Percentiles rank a stretch among this genome's conserved stretches.
Evolutionary conservation across 441 rosid genomes (phyloP).

Genomic region (Lepidium campestre): DNA sequence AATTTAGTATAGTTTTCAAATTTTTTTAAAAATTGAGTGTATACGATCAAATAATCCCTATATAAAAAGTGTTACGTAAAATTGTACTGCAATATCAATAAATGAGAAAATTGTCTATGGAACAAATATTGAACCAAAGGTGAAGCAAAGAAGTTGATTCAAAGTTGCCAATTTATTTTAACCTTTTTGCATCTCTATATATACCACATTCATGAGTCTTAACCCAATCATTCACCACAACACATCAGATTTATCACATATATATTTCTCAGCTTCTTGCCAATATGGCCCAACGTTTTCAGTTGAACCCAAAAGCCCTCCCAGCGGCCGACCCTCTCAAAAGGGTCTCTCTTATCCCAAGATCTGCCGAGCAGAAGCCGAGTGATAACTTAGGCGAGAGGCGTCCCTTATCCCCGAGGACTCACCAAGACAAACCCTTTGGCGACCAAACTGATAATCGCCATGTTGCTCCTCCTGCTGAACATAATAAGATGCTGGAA

Average conservation of each 20-base stretch:
- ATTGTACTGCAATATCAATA: too few relatives aligned
- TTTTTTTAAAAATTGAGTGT: too few relatives aligned
- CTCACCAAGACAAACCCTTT: slow-evolving; percentile 15
- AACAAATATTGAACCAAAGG: slow-evolving; percentile 34
- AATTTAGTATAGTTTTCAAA: too few relatives aligned
- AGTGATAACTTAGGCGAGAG: slow-evolving; percentile 19
- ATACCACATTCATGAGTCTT: not conserved
- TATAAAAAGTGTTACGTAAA: too few relatives aligned
- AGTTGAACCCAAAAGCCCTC: slow-evolving; percentile 7
- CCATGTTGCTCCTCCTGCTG: slow-evolving; percentile 16
- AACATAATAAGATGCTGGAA: slow-evolving; percentile 15
- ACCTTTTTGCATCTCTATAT: slow-evolving; percentile 23
- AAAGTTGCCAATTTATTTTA: slow-evolving; percentile 14
- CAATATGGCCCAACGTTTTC: slow-evolving; percentile 23
- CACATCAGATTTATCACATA: not conserved
- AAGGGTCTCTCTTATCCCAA: slow-evolving; percentile 28
- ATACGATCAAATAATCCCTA: too few relatives aligned
- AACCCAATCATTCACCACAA: slow-evolving; percentile 13
- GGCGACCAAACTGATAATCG: slow-evolving; percentile 8
- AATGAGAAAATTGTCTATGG: not conserved
- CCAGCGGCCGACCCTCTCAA: slow-evolving; percentile 16
- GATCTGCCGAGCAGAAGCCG: slow-evolving; percentile 25
- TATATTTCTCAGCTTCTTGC: not conserved
- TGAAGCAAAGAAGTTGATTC: slow-evolving; percentile 73
- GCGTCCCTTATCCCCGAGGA: slow-evolving; percentile 15